Evolutionary conservation across 176 grass and related monocot genomes (phyloP), one percentile per base, ranked within the genome.

Genomic region (Bolboschoenus planiculmis): DNA sequence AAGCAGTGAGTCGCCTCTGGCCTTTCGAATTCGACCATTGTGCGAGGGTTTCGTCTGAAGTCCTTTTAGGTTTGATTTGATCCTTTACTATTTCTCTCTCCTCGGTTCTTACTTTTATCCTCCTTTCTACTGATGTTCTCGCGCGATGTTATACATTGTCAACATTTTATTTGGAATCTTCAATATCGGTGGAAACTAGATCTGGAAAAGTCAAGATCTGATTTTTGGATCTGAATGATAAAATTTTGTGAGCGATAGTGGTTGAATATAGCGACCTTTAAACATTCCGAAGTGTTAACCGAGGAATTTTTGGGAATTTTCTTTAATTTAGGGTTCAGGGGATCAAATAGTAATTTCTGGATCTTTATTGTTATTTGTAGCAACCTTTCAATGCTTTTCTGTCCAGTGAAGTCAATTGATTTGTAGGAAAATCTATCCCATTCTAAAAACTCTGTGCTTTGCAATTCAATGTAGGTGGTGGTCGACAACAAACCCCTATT

Each of bases 401-500:
- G 31, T 50, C 16, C 50, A 50, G 5, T 46, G 26, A 50, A 26
- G 23, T 79, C 29, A 46, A 27, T 72, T 72, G 21, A 65, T 34
- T 18, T 23, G 14, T 34, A 78, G 46, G 31, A 78, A 35, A 53
- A 1, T 23, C 8, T 63, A 14, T 20, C n/a, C n/a, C n/a, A 10
- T 60, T 60, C 39, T 47, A 30, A 24, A 82, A 36, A 11, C 34
- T 64, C 18, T 1, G 20, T 47, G 29, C 43, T 64, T 65, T 65
- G 15, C 39, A 66, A 80, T 65, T 16, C 58, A 50, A 46, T 82
- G 40, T 56, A 82, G 80, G 80, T 66, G 80, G 80, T 66, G 57
- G 61, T 82, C 23, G 58, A 50, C 58, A 21, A 58, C 40, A 64
- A 20, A 43, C 24, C 23, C 58, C 26, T 29, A 44, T 53, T 31